Conservation (phyloP, 1,284 basidiomycete species). For the Apiotrichum siamense region DNA sequence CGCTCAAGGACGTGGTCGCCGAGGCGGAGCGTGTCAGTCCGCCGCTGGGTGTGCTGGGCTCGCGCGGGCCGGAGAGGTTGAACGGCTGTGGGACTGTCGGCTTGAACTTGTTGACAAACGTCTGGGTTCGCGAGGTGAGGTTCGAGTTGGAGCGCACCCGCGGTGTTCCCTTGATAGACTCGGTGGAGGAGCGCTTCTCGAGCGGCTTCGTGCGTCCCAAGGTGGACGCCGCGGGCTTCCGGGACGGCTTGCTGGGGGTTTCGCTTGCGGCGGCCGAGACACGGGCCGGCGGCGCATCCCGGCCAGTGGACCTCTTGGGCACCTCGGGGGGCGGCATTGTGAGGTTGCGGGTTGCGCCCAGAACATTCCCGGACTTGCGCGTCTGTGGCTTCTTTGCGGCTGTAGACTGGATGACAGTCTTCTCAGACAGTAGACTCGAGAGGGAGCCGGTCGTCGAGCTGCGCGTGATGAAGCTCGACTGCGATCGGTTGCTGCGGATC, state of each 20-base stretch:
- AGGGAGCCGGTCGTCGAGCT: neutral
- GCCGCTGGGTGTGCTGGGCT: neutral
- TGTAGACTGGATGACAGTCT: neutral
- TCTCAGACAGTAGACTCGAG: neutral
- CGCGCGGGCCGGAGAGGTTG: conserved; percentile 7
- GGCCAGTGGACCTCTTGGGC: neutral
- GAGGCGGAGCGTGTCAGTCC: conserved; percentile 1
- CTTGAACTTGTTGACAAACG: neutral
- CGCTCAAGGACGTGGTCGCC: neutral
- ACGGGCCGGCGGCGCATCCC: neutral
- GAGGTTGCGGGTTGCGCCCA: neutral
- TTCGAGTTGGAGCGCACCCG: neutral
- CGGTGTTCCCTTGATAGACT: neutral
- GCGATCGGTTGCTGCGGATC: neutral
- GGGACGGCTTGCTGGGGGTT: neutral
- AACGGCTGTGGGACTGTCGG: conserved; percentile 13
- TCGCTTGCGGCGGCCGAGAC: neutral
- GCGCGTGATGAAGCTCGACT: neutral
- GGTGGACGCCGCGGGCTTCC: neutral
- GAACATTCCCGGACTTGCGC: neutral
- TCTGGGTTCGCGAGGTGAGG: too few relatives aligned
- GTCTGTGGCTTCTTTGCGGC: neutral
- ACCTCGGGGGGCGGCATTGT: neutral
- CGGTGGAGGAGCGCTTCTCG: conserved; percentile 11
- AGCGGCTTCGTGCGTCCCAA: neutral